phyloP scores from a whole-genome alignment of 2,329 filamentous ascomycete species.

The Ophiostoma australiae region DNA sequence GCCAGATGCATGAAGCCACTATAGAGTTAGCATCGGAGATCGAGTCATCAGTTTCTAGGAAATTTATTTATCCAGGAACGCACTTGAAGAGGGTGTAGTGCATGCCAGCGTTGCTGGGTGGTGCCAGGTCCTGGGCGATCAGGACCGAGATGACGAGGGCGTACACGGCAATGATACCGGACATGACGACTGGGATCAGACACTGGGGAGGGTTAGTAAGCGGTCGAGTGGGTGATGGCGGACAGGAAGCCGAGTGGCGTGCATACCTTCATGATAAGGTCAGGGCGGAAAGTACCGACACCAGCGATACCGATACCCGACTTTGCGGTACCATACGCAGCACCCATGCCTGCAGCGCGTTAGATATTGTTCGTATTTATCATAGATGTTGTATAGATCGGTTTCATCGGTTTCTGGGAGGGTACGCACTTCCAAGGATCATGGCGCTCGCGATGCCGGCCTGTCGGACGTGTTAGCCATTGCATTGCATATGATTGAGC shows the following conservation, averaged over 20 bases:
- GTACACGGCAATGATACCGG: conserved; percentile 97
- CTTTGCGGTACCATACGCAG: conserved; percentile 83
- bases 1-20: conserved; percentile 92
- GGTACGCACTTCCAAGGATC: conserved; percentile 70
- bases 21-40: conserved; percentile 27
- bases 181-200: conserved; percentile 90
- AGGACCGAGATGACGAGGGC: conserved; percentile 94
- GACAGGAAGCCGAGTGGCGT: conserved; percentile 21
- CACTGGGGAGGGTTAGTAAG: conserved; percentile 48
- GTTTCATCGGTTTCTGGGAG: background rate
- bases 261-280: conserved; percentile 82
- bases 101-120: conserved; percentile 52
- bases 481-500: background rate
- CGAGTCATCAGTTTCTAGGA: no score
- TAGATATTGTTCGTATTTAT: background rate
- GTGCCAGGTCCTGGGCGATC: conserved; percentile 82
- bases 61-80: conserved; percentile 32
- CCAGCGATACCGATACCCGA: conserved; percentile 83
- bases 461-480: conserved; percentile 38
- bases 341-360: conserved; percentile 52
- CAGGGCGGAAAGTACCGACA: conserved; percentile 76
- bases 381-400: background rate
- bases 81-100: conserved; percentile 82
- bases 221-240: background rate
- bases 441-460: conserved; percentile 75